phyloP scores from a whole-genome alignment of 495 filamentous ascomycete species.

The Neurospora sp. region DNA sequence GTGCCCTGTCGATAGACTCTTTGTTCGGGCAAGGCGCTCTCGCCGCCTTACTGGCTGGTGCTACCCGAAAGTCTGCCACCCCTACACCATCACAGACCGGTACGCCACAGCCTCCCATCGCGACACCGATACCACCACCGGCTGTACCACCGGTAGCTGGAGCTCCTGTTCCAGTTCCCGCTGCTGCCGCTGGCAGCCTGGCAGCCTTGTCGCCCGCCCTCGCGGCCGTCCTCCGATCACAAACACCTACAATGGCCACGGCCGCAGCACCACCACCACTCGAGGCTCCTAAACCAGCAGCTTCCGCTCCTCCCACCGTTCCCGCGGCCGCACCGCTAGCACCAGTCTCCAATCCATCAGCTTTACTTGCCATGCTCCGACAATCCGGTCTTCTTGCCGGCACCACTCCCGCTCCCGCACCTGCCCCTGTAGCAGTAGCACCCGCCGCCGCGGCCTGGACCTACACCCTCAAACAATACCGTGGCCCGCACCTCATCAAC shows the following conservation, averaged over 20 bases:
- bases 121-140: slow-evolving; percentile 13
- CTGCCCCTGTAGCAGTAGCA: slow-evolving; percentile 13
- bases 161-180: neutral
- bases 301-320: slow-evolving; percentile 5
- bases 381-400: slow-evolving; percentile 37
- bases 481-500: slow-evolving; percentile 57
- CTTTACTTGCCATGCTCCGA: slow-evolving; percentile 39
- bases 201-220: neutral
- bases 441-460: slow-evolving; percentile 20
- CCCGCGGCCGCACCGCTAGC: neutral
- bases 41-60: slow-evolving; percentile 31
- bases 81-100: slow-evolving; percentile 30
- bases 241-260: slow-evolving; percentile 17
- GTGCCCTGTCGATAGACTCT: slow-evolving; percentile 34
- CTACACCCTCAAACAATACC: slow-evolving; percentile 48
- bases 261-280: neutral
- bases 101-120: slow-evolving; percentile 27
- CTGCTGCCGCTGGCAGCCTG: slow-evolving; percentile 7
- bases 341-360: slow-evolving; percentile 20
- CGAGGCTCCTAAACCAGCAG: slow-evolving; percentile 1
- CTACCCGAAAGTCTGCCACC: slow-evolving; percentile 33
- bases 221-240: slow-evolving; percentile 11
- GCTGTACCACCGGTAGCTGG: neutral
- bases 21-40: slow-evolving; percentile 44
- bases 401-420: slow-evolving; percentile 28